Conservation (phyloP, 192 early-diverging fungal genomes). For the Backusella parvicylindrica region DNA sequence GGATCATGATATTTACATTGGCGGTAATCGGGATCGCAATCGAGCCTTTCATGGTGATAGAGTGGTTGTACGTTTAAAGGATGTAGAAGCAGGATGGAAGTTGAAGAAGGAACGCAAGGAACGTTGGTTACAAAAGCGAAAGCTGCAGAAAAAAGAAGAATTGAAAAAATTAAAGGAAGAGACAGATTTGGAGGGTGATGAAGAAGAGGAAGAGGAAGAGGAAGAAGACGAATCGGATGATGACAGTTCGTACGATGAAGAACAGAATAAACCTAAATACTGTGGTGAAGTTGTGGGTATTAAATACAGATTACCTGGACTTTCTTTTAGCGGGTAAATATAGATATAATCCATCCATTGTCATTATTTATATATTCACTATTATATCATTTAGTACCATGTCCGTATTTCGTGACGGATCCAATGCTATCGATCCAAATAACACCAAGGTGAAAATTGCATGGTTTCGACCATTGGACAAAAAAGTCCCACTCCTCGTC, state of each 20-base stretch:
- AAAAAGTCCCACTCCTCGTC: slow-evolving; percentile 65
- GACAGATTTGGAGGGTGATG: not conserved
- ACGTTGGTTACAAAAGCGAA: slow-evolving; percentile 5
- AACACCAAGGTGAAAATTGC: slow-evolving; percentile 31
- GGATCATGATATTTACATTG: slow-evolving; percentile 70
- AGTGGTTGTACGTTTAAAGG: slow-evolving; percentile 63
- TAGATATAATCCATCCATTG: too few relatives aligned
- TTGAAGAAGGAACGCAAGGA: slow-evolving; percentile 40
- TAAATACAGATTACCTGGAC: slow-evolving; percentile 33
- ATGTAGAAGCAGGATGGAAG: slow-evolving; percentile 50
- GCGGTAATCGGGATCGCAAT: slow-evolving; percentile 62
- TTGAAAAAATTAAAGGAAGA: slow-evolving; percentile 14
- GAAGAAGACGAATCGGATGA: slow-evolving; percentile 30
- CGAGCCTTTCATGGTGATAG: slow-evolving; percentile 77
- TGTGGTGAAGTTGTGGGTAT: slow-evolving; percentile 51
- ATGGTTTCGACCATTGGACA: slow-evolving; percentile 80
- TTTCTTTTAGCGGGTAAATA: slow-evolving; percentile 40
- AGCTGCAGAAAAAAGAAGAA: not conserved
- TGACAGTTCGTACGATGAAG: slow-evolving; percentile 37
- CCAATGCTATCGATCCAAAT: not conserved
- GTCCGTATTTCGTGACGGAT: not conserved
- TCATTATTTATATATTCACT: not conserved
- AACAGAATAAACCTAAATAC: slow-evolving; percentile 42
- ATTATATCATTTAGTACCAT: not conserved
- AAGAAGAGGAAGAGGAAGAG: not conserved